A percentile compares a stretch with the other conserved stretches of the same genome.
These are phyloP conservation scores for Pythium guiyangense DNA, from an alignment of 352 stramenopile genomes.

Conservation along the genomic window DNA sequence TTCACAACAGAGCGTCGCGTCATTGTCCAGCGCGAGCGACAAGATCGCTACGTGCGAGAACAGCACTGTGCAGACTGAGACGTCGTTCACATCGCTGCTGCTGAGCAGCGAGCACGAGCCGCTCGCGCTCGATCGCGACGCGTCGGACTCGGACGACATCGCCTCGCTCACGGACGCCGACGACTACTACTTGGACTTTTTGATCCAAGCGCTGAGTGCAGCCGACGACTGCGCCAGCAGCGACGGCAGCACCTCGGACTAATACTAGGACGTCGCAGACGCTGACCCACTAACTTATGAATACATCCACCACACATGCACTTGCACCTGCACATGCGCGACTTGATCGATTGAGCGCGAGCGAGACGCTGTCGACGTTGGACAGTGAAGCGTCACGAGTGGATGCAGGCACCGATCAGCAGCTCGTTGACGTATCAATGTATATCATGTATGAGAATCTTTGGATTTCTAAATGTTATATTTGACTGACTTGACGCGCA, in stretches of 20 bases:
- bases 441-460: too few species aligned
- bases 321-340: too few species aligned
- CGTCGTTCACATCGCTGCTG: background rate
- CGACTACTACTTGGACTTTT: conserved; percentile 7
- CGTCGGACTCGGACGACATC: background rate
- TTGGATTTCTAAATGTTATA: too few species aligned
- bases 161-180: conserved; percentile 25
- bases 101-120: conserved; percentile 15
- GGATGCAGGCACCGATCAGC: too few species aligned
- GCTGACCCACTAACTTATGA: background rate
- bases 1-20: too few species aligned
- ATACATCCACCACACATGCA: background rate
- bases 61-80: background rate
- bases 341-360: too few species aligned
- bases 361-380: too few species aligned
- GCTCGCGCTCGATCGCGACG: background rate
- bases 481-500: too few species aligned
- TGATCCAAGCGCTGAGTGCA: conserved; percentile 18
- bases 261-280: background rate
- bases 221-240: conserved; percentile 50
- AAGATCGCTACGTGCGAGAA: conserved; percentile 10
- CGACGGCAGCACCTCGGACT: conserved; percentile 20
- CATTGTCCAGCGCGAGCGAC: background rate
- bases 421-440: too few species aligned
- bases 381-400: too few species aligned